Percentiles rank a stretch among this genome's conserved stretches.
Evolutionary conservation across 345 rosid genomes (phyloP).

Genomic region (Syzygium aromaticum): DNA sequence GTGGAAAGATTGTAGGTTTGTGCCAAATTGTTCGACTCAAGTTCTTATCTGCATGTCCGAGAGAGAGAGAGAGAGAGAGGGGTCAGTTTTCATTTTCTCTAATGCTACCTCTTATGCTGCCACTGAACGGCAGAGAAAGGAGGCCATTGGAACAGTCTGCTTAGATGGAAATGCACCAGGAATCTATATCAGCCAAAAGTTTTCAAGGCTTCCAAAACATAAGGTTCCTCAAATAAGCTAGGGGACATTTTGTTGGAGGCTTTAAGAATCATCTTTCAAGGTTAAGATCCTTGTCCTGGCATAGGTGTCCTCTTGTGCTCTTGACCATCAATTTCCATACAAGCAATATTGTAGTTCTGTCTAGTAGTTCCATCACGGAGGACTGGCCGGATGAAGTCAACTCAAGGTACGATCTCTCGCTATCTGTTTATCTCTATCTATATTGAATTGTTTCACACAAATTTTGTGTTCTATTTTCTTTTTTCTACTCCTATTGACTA

Average conservation of each 20-base stretch:
- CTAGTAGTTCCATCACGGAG: not conserved
- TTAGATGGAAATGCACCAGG: not conserved
- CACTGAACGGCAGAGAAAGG: not conserved
- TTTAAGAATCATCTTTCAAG: not conserved
- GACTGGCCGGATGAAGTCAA: not conserved
- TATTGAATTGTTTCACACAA: not conserved
- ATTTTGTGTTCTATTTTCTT: not conserved
- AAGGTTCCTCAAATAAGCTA: not conserved
- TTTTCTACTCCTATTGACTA: not conserved
- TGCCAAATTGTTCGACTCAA: not conserved
- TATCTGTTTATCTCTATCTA: not conserved
- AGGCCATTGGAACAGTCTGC: not conserved
- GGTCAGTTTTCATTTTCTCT: not conserved
- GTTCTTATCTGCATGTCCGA: not conserved
- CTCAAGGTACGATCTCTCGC: not conserved
- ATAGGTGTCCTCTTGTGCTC: not conserved
- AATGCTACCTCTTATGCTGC: not conserved
- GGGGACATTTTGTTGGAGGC: not conserved
- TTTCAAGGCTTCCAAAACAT: not conserved
- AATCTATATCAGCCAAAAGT: not conserved
- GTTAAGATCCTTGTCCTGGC: not conserved
- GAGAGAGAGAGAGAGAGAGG: not conserved
- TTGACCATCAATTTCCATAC: not conserved
- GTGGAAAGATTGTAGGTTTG: not conserved
- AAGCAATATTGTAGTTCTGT: not conserved